Evolutionary conservation across 1,284 basidiomycete genomes (phyloP).

Genomic region (Ceratobasidium sp.): DNA sequence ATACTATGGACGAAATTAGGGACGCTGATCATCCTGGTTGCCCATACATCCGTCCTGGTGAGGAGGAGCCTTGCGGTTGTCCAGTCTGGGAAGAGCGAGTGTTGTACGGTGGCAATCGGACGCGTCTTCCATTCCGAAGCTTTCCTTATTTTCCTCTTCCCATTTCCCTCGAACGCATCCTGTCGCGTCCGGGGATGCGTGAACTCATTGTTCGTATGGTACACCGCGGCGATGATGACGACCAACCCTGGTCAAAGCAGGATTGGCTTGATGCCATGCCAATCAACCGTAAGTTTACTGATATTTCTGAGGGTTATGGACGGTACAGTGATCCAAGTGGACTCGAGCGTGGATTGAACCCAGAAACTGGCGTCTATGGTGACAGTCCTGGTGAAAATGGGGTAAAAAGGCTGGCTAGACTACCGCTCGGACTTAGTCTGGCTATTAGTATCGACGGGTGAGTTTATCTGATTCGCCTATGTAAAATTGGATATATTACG

Average conservation of each 20-base stretch:
- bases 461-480: not conserved
- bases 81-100: not conserved
- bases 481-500: not conserved
- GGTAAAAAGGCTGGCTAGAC: too few species aligned
- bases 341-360: too few species aligned
- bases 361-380: too few species aligned
- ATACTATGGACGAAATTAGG: not conserved
- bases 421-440: too few species aligned
- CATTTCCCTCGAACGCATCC: not conserved
- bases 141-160: slow-evolving; percentile 8
- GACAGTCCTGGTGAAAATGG: too few species aligned
- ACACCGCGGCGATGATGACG: too few species aligned
- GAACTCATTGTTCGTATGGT: too few species aligned
- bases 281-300: too few species aligned
- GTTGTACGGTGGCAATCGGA: not conserved
- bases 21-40: not conserved
- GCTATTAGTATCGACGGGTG: not conserved
- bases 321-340: too few species aligned
- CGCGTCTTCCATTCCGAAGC: not conserved
- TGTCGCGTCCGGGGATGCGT: not conserved
- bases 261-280: too few species aligned
- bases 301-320: too few species aligned
- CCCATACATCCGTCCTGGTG: not conserved
- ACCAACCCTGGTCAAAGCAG: too few species aligned
- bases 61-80: not conserved